Evolutionary conservation across 2,329 filamentous ascomycete genomes (phyloP).

Genomic region (Penicillium sp.): DNA sequence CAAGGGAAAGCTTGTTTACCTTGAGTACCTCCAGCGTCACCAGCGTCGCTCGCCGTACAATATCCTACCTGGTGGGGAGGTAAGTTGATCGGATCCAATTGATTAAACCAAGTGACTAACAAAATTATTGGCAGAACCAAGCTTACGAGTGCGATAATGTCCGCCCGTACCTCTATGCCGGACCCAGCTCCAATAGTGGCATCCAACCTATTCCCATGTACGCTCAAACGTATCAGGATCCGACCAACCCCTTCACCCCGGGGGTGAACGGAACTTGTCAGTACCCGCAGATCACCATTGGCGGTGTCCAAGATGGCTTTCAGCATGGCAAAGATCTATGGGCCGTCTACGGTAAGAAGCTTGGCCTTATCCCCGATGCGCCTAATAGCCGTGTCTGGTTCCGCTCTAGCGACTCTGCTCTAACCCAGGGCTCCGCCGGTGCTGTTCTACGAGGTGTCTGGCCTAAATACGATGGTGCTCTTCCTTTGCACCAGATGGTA

Average conservation of each 20-base stretch:
- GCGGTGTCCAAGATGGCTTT: conserved; percentile 39
- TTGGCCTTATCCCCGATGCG: conserved; percentile 31
- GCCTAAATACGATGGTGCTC: conserved; percentile 30
- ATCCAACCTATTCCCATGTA: conserved; percentile 33
- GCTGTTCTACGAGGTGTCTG: conserved; percentile 41
- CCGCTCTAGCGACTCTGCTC: conserved; percentile 36
- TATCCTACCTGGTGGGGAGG: conserved; percentile 41
- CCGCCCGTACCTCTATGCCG: conserved; percentile 38
- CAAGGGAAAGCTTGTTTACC: conserved; percentile 34
- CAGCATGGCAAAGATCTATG: conserved; percentile 39
- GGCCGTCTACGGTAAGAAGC: conserved; percentile 33
- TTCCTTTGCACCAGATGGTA: conserved; percentile 41
- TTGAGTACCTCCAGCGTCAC: conserved; percentile 42
- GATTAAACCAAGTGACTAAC: background rate
- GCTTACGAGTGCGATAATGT: conserved; percentile 40
- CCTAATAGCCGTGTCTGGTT: conserved; percentile 36
- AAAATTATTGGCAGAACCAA: conserved; percentile 28
- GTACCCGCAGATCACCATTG: conserved; percentile 42
- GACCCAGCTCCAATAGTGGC: conserved; percentile 15
- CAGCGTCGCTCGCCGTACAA: conserved; percentile 42
- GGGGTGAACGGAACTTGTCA: conserved; percentile 40
- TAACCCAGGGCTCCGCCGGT: conserved; percentile 40
- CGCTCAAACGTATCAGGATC: conserved; percentile 38
- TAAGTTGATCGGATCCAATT: conserved; percentile 2
- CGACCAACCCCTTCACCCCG: conserved; percentile 33